Conservation (phyloP, 257 asterid species). For the Nicotiana tabacum region DNA sequence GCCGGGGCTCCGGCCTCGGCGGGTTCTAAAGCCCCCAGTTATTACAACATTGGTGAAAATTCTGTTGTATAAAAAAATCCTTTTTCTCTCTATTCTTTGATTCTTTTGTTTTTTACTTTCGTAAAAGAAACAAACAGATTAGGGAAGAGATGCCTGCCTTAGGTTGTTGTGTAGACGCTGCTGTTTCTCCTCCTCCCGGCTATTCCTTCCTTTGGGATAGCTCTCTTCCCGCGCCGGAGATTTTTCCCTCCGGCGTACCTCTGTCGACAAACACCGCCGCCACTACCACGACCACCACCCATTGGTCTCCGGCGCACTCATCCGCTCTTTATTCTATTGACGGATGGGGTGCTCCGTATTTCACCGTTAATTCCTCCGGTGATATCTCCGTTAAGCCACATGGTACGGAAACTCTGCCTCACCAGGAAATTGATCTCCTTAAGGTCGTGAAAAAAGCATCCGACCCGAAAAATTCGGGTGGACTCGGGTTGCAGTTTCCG, state of each 20-base stretch:
- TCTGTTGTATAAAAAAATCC: constrained; percentile 11
- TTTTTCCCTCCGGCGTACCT: constrained; percentile 26
- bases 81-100: constrained; percentile 35
- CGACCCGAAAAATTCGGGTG: constrained; percentile 57
- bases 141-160: constrained; percentile 77
- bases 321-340: constrained; percentile 64
- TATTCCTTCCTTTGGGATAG: constrained; percentile 52
- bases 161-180: constrained; percentile 71
- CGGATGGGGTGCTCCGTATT: constrained; percentile 96
- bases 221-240: constrained; percentile 53
- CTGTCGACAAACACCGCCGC: constrained; percentile 24
- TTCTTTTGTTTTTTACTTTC: constrained; percentile 25
- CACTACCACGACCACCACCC: constrained; percentile 13
- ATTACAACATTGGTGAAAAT: constrained; percentile 35
- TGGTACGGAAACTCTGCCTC: constrained; percentile 56
- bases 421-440: constrained; percentile 86
- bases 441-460: constrained; percentile 85
- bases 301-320: constrained; percentile 70
- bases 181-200: constrained; percentile 54
- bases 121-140: constrained; percentile 26
- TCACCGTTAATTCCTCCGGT: constrained; percentile 69
- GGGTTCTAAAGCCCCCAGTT: constrained; percentile 97
- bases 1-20: constrained; percentile 99
- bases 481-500: constrained; percentile 82
- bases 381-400: constrained; percentile 64